Evolutionary conservation across 2,329 filamentous ascomycete species (phyloP), one percentile per base, ranked within the genome.

Genomic region (Colletotrichum sp.): DNA sequence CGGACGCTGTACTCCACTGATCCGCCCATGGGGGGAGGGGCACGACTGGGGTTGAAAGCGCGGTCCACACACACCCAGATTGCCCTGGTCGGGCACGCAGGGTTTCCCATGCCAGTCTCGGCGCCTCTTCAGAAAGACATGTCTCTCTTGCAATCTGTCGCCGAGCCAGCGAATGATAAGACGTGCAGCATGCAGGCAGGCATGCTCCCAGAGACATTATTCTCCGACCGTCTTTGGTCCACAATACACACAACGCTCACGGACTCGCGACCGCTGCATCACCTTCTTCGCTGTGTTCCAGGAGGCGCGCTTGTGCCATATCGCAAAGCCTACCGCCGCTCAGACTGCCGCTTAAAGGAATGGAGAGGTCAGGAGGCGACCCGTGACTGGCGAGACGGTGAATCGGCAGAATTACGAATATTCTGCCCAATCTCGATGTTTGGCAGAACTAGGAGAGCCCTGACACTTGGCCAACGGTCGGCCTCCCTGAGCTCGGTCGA

Each of bases 91-190:
- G 52, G 52, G 16, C 9, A 64, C 15, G 27, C 64, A 76, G 59
- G 73, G 73, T 34, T 61, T 30, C 11, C 65, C 73, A 73, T 76
- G 73, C 36, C 52, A 72, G 57, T 52, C 34, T 69, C 70, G 70
- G 73, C 73, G 59, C 73, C 64, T 73, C 70, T 69, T 36, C 32
- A 57, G 29, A 75, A 63, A 69, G 65, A 69, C 30, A 22, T 63
- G 16, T 63, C 12, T 72, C 55, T 62, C 39, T 55, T 52, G 44
- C 15, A 61, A 39, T 27, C 68, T 30, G 63, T 52, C 34, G 55
- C 72, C 36, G 36, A 39, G 64, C 52, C 27, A 44, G 67, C 61
- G 52, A 59, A 64, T 69, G 22, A 64, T n/a, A 30, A n/a, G 32
- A n/a, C 34, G 27, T 16, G 16, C 25, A 19, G 25, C 52, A 16